Evolutionary conservation across 306 rosid genomes (phyloP).

Genomic region (Casuarina glauca): DNA sequence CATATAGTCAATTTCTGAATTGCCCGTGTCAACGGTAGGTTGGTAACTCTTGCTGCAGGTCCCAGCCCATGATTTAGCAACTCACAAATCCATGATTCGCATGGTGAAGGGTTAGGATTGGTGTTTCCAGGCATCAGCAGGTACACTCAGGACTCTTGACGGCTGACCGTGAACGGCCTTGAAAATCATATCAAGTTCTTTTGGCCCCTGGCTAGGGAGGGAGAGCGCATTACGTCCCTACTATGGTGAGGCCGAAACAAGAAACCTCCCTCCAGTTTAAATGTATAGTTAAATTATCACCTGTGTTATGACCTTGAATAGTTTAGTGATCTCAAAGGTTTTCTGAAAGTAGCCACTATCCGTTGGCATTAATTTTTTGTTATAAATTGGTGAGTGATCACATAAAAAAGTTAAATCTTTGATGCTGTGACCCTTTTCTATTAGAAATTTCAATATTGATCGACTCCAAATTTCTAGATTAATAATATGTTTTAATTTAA

Average conservation of each 20-base stretch:
- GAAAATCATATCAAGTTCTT: background rate
- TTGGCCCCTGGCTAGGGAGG: background rate
- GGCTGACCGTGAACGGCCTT: background rate
- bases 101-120: background rate
- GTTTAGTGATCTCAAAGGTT: too few relatives aligned
- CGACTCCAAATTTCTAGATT: background rate
- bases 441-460: background rate
- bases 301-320: too few relatives aligned
- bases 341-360: too few relatives aligned
- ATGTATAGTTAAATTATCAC: background rate
- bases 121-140: background rate
- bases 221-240: background rate
- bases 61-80: constrained; percentile 3
- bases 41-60: background rate
- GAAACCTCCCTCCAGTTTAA: background rate
- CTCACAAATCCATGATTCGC: background rate
- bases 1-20: constrained; percentile 14
- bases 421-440: too few relatives aligned
- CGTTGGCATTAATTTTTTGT: too few relatives aligned
- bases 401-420: too few relatives aligned
- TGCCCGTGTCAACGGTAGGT: background rate
- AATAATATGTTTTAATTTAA: background rate
- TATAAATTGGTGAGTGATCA: too few relatives aligned
- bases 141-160: background rate
- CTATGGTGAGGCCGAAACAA: background rate